Evolutionary conservation across 345 rosid species (phyloP).

Genomic region (Dimocarpus longan): DNA sequence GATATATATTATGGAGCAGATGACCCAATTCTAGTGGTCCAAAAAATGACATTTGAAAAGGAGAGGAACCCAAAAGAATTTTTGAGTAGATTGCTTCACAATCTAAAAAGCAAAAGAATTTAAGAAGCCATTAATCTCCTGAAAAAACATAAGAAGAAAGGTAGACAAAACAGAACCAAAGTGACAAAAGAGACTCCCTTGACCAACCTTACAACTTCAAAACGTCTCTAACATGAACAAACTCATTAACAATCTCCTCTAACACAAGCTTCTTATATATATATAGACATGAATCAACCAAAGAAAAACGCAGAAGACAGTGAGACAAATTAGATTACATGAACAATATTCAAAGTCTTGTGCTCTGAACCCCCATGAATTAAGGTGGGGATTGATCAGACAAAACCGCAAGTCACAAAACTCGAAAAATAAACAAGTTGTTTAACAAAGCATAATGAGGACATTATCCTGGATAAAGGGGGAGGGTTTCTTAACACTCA

Average conservation of each 20-base stretch:
- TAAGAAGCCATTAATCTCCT: not conserved
- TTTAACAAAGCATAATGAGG: conserved; percentile 28
- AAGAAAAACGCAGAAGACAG: conserved; percentile 3
- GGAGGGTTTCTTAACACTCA: conserved; percentile 35
- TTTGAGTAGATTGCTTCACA: conserved; percentile 13
- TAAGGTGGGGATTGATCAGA: conserved; percentile 10
- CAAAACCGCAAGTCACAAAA: conserved; percentile 29
- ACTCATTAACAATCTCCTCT: conserved; percentile 6
- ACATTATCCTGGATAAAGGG: conserved; percentile 40
- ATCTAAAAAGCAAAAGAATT: conserved; percentile 1
- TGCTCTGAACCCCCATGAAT: conserved; percentile 48
- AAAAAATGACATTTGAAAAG: not conserved
- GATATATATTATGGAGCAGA: conserved; percentile 4
- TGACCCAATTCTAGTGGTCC: conserved; percentile 7
- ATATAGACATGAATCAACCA: not conserved
- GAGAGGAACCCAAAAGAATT: conserved; percentile 1
- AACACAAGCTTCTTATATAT: conserved; percentile 26
- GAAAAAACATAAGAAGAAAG: not conserved
- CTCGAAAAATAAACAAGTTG: conserved; percentile 25
- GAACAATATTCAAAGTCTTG: conserved; percentile 35
- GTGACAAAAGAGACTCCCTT: conserved; percentile 6
- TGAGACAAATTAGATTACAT: conserved; percentile 31
- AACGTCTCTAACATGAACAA: conserved; percentile 7
- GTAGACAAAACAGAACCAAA: not conserved
- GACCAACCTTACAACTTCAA: conserved; percentile 22